phyloP scores from a whole-genome alignment of 2,329 filamentous ascomycete genomes.

The Penicillium capsulatum region DNA sequence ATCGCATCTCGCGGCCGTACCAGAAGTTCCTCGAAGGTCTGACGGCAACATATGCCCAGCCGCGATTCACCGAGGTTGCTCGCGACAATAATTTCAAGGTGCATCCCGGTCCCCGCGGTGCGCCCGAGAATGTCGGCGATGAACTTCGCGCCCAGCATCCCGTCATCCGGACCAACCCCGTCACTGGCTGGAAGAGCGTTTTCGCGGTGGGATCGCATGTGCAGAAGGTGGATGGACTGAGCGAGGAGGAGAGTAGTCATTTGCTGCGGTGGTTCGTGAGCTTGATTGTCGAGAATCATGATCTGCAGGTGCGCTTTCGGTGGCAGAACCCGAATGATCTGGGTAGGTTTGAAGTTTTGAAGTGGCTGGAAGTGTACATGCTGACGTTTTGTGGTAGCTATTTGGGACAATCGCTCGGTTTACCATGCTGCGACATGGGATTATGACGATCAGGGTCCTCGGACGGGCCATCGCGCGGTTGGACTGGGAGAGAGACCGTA shows the following conservation, averaged over 20 bases:
- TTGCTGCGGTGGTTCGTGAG: slow-evolving; percentile 36
- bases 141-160: slow-evolving; percentile 47
- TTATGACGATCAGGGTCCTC: slow-evolving; percentile 47
- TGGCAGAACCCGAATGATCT: slow-evolving; percentile 44
- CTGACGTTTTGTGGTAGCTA: slow-evolving; percentile 37
- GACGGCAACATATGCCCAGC: slow-evolving; percentile 36
- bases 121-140: slow-evolving; percentile 55
- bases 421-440: slow-evolving; percentile 55
- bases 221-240: slow-evolving; percentile 32
- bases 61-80: slow-evolving; percentile 30
- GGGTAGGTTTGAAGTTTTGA: slow-evolving; percentile 14
- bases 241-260: slow-evolving; percentile 30
- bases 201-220: slow-evolving; percentile 34
- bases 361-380: not conserved
- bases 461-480: slow-evolving; percentile 50
- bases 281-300: slow-evolving; percentile 41
- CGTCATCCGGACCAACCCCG: slow-evolving; percentile 52
- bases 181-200: slow-evolving; percentile 38
- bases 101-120: slow-evolving; percentile 40
- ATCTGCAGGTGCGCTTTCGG: slow-evolving; percentile 38
- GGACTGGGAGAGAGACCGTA: slow-evolving; percentile 54
- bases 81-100: slow-evolving; percentile 30
- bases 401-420: slow-evolving; percentile 57
- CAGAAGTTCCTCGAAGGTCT: slow-evolving; percentile 39
- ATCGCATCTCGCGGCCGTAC: slow-evolving; percentile 39